Conservation (phyloP, 2,329 filamentous ascomycete species). For the Colletotrichum caudatum region DNA sequence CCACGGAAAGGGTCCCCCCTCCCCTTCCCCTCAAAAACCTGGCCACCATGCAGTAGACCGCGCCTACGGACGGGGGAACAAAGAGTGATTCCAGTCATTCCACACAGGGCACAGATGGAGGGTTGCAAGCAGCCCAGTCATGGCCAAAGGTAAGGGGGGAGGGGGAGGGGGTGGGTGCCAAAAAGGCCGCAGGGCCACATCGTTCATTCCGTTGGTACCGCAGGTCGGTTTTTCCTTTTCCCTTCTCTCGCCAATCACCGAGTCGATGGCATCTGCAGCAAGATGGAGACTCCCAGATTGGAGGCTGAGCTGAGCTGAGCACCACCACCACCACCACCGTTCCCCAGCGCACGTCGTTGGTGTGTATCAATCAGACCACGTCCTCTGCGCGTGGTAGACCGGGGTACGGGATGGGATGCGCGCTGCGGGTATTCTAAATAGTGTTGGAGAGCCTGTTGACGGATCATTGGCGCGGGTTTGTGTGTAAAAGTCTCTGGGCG, state of each 20-base stretch:
- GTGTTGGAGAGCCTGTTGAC: not conserved
- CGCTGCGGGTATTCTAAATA: not conserved
- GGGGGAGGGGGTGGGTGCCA: not conserved
- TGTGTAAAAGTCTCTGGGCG: not conserved
- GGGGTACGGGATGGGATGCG: constrained; percentile 8
- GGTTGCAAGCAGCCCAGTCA: not conserved
- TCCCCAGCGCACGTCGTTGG: not conserved
- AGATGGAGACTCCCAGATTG: constrained; percentile 16
- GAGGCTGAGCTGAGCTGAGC: constrained; percentile 25
- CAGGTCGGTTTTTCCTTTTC: not conserved
- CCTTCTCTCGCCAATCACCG: constrained; percentile 5
- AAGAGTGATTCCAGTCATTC: not conserved
- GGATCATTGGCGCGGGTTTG: not conserved
- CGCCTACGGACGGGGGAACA: not conserved
- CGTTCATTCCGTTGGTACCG: not conserved
- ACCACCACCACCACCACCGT: not conserved
- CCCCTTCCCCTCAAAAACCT: not conserved
- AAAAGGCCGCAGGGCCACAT: constrained; percentile 13
- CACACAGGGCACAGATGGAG: not conserved
- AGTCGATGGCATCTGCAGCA: constrained; percentile 2
- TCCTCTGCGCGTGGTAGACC: not conserved
- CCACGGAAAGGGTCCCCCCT: not conserved
- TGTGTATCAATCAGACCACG: constrained; percentile 18
- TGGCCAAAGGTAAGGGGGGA: not conserved
- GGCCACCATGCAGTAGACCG: not conserved